Evolutionary conservation across 208 protist species (phyloP), one percentile per base, ranked within the genome.

Genomic region (Trypanosoma melophagium): DNA sequence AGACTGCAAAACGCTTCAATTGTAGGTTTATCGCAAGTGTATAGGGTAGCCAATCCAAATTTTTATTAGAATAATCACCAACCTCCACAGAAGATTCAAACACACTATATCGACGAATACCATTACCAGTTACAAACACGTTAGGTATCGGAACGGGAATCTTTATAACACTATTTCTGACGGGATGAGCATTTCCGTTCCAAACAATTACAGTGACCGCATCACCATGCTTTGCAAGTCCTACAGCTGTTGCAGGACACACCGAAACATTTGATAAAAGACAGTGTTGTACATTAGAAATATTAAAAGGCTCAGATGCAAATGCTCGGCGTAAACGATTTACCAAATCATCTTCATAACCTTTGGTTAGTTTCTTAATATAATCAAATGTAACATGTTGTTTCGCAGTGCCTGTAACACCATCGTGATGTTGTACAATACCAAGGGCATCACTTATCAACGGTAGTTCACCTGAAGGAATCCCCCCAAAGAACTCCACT

Each of bases 381-480:
- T 89, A 87, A 60, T 87, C 81, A 61, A 72, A 49, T 3, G 81
- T 44, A 22, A 94, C 88, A 55, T 83, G 50, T 53, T 89, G 79
- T 53, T 77, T 70, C 25, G 57, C 71, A 1, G 88, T 94, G 14
- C 88, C 88, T 0, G 71, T 74, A 35, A 94, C 59, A 35, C 42
- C 85, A 53, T 94, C 88, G 69, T 91, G 84, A 64, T 93, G 84
- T 53, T 76, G 66, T 70, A 49, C 50, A 50, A 87, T 63, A 28
- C 56, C 79, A 16, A 86, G 49, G 22, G 83, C 66, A 53, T 77
- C 65, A 24, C 51, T 56, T 35, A 77, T 12, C n/a, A 58, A 21
- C 21, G 56, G 38, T n/a, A 62, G n/a, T 13, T 60, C 62, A 24
- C 55, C 54, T 25, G 56, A 45, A 0, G 60, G 60, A 22, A 66